These are phyloP conservation scores for Teratosphaeria pseudoeucalypti DNA, from an alignment of 2,329 filamentous ascomycete species.

Conservation along the genomic window DNA sequence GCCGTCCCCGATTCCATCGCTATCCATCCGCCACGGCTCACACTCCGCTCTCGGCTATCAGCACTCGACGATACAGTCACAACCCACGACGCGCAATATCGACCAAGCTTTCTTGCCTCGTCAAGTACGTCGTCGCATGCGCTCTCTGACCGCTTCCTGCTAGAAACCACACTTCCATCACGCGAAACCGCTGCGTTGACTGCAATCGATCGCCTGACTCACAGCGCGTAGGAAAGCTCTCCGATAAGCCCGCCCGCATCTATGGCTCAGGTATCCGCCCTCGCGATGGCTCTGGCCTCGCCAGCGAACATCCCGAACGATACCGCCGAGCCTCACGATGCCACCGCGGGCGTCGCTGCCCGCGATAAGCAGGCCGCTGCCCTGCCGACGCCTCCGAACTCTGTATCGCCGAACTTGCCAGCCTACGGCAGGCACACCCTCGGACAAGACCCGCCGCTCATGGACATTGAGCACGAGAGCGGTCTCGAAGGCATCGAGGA, in stretches of 20 bases:
- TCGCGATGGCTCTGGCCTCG: constrained; percentile 25
- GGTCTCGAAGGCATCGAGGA: constrained; percentile 53
- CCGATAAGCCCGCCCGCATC: constrained; percentile 9
- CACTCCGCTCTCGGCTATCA: constrained; percentile 1
- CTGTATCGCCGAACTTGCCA: constrained; percentile 78
- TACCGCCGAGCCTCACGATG: constrained; percentile 7
- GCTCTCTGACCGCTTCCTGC: not conserved
- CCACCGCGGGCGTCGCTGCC: constrained; percentile 14
- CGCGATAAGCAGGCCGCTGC: constrained; percentile 29
- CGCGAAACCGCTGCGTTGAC: constrained; percentile 1
- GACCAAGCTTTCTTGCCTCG: constrained; percentile 23
- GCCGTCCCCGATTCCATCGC: not conserved
- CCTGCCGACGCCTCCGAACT: constrained; percentile 87
- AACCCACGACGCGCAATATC: not conserved
- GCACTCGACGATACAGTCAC: not conserved
- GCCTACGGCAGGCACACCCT: constrained; percentile 64
- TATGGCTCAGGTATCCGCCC: constrained; percentile 24
- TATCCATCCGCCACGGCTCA: not conserved
- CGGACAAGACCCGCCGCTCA: constrained; percentile 32
- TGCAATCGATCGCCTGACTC: constrained; percentile 15
- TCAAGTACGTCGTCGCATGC: constrained; percentile 27
- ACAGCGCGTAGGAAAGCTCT: constrained; percentile 24
- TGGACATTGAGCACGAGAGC: not conserved
- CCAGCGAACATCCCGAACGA: constrained; percentile 15
- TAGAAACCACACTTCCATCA: not conserved